A percentile compares a stretch with the other conserved stretches of the same genome.
phyloP scores from a whole-genome alignment of 2,329 filamentous ascomycete genomes.

The Colletotrichum camelliae region DNA sequence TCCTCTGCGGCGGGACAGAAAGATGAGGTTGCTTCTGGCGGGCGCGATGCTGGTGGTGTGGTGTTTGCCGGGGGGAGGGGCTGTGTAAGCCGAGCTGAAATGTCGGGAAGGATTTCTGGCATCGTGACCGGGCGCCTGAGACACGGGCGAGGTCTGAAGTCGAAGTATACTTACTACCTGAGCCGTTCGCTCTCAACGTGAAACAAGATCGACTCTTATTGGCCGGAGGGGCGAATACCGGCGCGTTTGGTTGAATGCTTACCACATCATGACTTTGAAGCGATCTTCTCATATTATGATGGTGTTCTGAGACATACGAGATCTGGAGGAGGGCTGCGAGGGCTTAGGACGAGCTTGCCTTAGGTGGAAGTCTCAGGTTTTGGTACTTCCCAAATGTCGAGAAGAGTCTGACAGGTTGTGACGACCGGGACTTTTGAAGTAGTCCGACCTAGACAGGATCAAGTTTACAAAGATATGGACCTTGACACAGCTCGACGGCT shows the following conservation, averaged over 20 bases:
- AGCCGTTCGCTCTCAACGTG: background rate
- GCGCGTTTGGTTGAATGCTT: background rate
- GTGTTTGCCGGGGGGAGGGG: background rate
- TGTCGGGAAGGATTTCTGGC: background rate
- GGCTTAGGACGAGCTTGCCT: background rate
- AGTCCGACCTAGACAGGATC: no score
- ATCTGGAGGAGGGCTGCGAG: background rate
- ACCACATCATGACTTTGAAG: background rate
- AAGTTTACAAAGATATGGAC: no score
- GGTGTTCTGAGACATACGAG: background rate
- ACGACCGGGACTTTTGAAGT: fast-evolving
- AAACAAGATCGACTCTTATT: background rate
- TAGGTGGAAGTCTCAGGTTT: background rate
- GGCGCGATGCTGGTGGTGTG: background rate
- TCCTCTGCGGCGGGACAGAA: background rate
- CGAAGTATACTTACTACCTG: background rate
- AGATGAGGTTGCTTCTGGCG: background rate
- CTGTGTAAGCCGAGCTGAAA: background rate
- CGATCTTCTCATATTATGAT: background rate
- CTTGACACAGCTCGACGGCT: background rate
- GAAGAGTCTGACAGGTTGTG: background rate
- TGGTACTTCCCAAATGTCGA: background rate
- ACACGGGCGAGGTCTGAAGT: background rate
- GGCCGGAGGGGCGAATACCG: background rate
- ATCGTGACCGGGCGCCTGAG: background rate